A percentile compares a stretch with the other conserved stretches of the same genome.
phyloP scores from a whole-genome alignment of 257 asterid species.

The Solanum chaucha region DNA sequence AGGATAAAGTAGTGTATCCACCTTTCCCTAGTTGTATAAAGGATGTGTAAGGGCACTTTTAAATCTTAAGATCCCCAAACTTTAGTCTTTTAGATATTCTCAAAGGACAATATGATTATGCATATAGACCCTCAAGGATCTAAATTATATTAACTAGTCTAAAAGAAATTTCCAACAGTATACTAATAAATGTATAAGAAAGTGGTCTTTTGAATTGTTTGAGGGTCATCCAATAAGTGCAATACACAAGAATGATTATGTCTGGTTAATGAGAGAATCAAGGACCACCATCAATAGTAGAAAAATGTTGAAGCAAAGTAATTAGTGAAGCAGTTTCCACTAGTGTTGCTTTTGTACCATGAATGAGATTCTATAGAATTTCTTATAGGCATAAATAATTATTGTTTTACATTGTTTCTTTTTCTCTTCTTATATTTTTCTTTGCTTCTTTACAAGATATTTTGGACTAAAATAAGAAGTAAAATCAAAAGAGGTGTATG shows the following conservation, averaged over 20 bases:
- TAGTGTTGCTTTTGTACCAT: no score
- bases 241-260: constrained; percentile 23
- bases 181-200: neutral
- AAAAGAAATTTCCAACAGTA: constrained; percentile 16
- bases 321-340: neutral
- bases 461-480: no score
- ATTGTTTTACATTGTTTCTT: no score
- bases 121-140: constrained; percentile 18
- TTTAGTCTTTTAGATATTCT: constrained; percentile 4
- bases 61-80: constrained; percentile 13
- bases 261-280: constrained; percentile 29
- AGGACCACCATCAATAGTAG: constrained; percentile 35
- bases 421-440: no score
- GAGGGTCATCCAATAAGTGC: constrained; percentile 3
- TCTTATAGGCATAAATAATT: no score
- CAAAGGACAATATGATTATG: constrained; percentile 19
- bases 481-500: no score
- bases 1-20: no score
- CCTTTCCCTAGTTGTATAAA: no score
- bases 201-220: constrained; percentile 2
- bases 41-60: constrained; percentile 7
- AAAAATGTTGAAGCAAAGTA: neutral
- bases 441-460: no score
- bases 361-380: no score
- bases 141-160: constrained; percentile 4